A percentile compares a stretch with the other conserved stretches of the same genome.
These are phyloP conservation scores for Verticillium klebahnii DNA, from an alignment of 2,329 filamentous ascomycete genomes.

Conservation along the genomic window DNA sequence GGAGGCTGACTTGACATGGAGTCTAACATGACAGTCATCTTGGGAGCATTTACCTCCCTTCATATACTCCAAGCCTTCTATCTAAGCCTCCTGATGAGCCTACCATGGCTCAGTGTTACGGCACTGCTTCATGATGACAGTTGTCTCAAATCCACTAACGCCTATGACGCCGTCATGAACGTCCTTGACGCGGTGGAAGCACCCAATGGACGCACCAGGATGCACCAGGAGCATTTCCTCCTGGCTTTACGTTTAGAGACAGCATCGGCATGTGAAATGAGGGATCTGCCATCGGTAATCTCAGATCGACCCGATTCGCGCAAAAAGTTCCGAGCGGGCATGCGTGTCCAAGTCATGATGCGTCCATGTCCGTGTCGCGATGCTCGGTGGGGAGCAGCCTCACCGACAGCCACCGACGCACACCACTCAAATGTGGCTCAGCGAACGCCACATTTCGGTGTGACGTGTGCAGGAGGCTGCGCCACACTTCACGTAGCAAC, in stretches of 20 bases:
- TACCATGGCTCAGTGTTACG: not conserved
- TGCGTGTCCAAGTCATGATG: not conserved
- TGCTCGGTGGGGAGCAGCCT: too few species aligned
- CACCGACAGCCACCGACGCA: not conserved
- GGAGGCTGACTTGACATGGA: too few species aligned
- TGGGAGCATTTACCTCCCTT: not conserved
- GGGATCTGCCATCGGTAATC: not conserved
- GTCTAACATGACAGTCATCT: too few species aligned
- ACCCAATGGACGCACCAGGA: not conserved
- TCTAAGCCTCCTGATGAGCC: too few species aligned
- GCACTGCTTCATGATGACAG: not conserved
- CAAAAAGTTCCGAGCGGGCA: not conserved
- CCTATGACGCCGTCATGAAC: slow-evolving; percentile 14
- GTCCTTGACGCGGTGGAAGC: slow-evolving; percentile 4
- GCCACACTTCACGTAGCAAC: too few species aligned
- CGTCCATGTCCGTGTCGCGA: not conserved
- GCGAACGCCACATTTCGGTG: not conserved
- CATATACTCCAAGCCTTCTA: slow-evolving; percentile 3
- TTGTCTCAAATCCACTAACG: not conserved
- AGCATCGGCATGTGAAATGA: not conserved
- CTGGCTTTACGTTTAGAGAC: not conserved
- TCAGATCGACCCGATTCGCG: not conserved
- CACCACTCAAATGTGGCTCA: too few species aligned
- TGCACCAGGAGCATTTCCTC: not conserved
- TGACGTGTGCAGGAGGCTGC: too few species aligned